Evolutionary conservation across 2,329 filamentous ascomycete genomes (phyloP), one percentile per base, ranked within the genome.

Genomic region (Didymella lethalis): DNA sequence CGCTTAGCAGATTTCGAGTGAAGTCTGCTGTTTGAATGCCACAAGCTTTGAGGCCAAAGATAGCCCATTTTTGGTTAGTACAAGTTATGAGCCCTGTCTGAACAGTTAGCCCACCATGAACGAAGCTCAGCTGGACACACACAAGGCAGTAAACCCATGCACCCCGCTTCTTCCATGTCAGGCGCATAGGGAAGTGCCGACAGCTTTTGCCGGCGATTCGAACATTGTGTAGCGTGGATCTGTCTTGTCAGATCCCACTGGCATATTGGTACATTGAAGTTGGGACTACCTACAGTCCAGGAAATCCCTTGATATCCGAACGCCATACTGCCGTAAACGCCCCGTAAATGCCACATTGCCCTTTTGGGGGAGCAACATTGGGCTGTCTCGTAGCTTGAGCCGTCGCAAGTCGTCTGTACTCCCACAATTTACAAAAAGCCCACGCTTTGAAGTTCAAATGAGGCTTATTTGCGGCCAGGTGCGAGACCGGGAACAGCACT

Each of bases 401-500:
- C 10, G 20, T 38, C 38, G 29, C 25, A 7, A 48, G 12, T 28
- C 25, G 41, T 25, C 11, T 16, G 20, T 23, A 31, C 34, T 23
- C 1, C 20, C 32, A 38, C 6, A 25, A n/a, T 18, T 18, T 23
- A 29, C 5, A 28, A 40, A n/a, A 43, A 10, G 5, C 25, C 10
- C 32, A 2, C 2, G 20, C 20, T 2, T 23, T 23, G 23, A 29
- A 18, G 12, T 20, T 16, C 29, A 18, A 1, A 20, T n/a, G 25
- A 28, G 6, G n/a, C 45, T 73, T 52, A 78, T 62, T 74, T 75
- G 34, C 75, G 68, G 11, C 73, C 75, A 48, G 86, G 84, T 14
- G 86, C 86, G 73, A 90, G 76, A 56, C 87, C 87, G 34, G 87
- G 87, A 43, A 89, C 87, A 68, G 86, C 86, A 69, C 83, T 86